Base-by-base conservation (phyloP, 345 rosid genomes). In the Euphorbia tirucalli region DNA sequence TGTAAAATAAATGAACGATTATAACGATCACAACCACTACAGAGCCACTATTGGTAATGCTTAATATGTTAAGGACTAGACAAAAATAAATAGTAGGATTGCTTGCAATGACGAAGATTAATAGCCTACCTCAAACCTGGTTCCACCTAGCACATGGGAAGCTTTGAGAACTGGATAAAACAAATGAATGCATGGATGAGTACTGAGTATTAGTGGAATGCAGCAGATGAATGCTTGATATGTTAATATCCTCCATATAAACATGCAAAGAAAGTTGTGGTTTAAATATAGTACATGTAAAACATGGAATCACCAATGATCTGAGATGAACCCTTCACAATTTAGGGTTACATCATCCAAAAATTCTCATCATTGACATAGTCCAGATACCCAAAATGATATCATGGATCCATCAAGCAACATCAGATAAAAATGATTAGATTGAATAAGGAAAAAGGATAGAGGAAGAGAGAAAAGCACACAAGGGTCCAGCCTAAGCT, bases 51-150 rank as follows among this genome's bases (percentile, higher is more conserved):
- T 5, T 25, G 5, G 3, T 35, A 43, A 46, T 62, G 18, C 11
- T 41, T 27, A 31, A 11, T 3, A 57, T 19, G 0, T 49, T 39
- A 43, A 74, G 24, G 10, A 27, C 59, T 18, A 35, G 1, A 27
- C 0, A 37, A 11, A 32, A 68, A 58, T 18, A 2, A 37, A 56
- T 48, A 37, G 24, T 9, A 61, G 19, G 7, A 28, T 19, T 9
- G 18, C 6, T 15, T n/a, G 44, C 22, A 59, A 37, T 35, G 19
- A 48, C 46, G 31, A 61, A 52, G 62, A 15, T 50, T 43, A 41
- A 41, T 22, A 31, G 24, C 81, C 31, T 70, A 85, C 89, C 87
- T 77, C 72, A 56, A 61, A 41, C 58, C n/a, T 28, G 75, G 7
- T 65, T 73, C 67, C 66, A 39, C 52, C 72, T 27, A 49, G 37